Percentiles rank a stretch among this genome's conserved stretches.
These are phyloP conservation scores for Dittrichia graveolens DNA, from an alignment of 129 eudicot species.

Conservation along the genomic window DNA sequence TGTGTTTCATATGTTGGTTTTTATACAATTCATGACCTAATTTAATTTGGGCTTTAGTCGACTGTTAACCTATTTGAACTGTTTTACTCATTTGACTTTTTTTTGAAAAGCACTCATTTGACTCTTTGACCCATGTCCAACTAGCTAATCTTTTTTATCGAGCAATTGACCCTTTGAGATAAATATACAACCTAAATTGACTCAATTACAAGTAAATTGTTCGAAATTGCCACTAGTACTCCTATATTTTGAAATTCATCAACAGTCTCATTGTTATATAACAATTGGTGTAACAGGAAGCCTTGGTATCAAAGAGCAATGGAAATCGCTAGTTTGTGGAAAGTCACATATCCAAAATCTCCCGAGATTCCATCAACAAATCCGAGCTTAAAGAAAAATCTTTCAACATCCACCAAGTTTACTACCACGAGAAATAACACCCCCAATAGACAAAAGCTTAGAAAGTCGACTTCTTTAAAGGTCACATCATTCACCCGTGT, in stretches of 20 bases:
- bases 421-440: slow-evolving; percentile 40
- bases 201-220: neutral
- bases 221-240: neutral
- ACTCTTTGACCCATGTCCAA: too few relatives aligned
- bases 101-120: too few relatives aligned
- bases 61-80: too few relatives aligned
- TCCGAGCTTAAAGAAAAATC: slow-evolving; percentile 52
- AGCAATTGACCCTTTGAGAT: too few relatives aligned
- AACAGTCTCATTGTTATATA: neutral
- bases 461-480: slow-evolving; percentile 67
- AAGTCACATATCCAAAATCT: slow-evolving; percentile 53
- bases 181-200: neutral
- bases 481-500: slow-evolving; percentile 74
- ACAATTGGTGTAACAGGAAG: slow-evolving; percentile 53
- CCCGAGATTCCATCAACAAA: slow-evolving; percentile 46
- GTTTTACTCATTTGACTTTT: too few relatives aligned
- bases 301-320: slow-evolving; percentile 97
- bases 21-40: too few relatives aligned
- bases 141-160: neutral
- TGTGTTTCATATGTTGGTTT: too few relatives aligned
- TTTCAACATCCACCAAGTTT: slow-evolving; percentile 49
- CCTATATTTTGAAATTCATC: neutral
- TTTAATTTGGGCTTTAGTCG: too few relatives aligned
- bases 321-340: slow-evolving; percentile 76
- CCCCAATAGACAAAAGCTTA: slow-evolving; percentile 52